Evolutionary conservation across 306 rosid genomes (phyloP).

Genomic region (Acacia confusa): DNA sequence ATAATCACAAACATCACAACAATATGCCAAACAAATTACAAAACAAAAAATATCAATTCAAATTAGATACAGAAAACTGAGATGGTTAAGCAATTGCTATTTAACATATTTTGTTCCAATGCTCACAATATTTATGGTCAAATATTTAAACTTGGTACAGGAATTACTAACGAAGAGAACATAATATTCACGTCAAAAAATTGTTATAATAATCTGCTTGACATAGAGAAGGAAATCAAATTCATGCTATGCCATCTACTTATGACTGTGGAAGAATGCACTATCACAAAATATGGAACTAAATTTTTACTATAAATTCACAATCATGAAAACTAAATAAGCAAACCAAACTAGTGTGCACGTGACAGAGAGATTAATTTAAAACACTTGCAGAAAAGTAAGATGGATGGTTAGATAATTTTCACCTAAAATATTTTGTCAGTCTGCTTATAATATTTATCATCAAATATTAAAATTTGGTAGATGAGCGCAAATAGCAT

Average conservation of each 20-base stretch:
- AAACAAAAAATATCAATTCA: not conserved
- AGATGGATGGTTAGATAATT: conserved; percentile 23
- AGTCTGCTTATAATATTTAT: conserved; percentile 8
- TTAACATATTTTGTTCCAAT: not conserved
- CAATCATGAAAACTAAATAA: conserved; percentile 25
- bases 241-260: not conserved
- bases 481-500: conserved; percentile 3
- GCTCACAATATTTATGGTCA: conserved; percentile 14
- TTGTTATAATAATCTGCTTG: conserved; percentile 4
- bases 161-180: conserved; percentile 11
- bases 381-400: conserved; percentile 17
- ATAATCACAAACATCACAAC: conserved; percentile 25
- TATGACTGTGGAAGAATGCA: not conserved
- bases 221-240: not conserved
- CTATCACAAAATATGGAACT: conserved; percentile 15
- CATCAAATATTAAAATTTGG: conserved; percentile 10
- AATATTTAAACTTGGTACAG: conserved; percentile 8
- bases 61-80: conserved; percentile 7
- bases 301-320: conserved; percentile 3
- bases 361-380: not conserved
- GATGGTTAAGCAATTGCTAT: conserved; percentile 11
- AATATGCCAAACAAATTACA: conserved; percentile 6
- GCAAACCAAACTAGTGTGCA: not conserved
- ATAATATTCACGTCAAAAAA: not conserved
- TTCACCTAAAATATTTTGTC: conserved; percentile 10